Evolutionary conservation across 805 yeast genomes (phyloP).

Genomic region (Candida wancherniae): DNA sequence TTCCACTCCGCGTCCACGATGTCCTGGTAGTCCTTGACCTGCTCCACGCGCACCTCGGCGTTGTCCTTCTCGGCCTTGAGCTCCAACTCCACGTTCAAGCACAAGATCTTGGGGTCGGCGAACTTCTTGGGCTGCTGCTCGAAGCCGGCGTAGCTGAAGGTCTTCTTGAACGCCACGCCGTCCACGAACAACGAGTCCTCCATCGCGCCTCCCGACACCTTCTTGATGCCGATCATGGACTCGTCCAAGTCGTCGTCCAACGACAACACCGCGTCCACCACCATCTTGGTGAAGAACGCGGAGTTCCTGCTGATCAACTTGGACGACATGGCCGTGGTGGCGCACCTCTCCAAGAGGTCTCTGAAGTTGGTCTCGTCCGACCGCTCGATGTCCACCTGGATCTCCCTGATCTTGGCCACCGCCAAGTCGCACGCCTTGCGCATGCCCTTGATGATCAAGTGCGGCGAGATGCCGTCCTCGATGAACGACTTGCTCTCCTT

Average conservation of each 20-base stretch:
- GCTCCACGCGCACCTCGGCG: conserved; percentile 95
- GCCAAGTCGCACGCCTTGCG: conserved; percentile 79
- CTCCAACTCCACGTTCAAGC: conserved; percentile 89
- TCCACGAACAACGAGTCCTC: conserved; percentile 85
- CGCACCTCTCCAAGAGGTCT: conserved; percentile 81
- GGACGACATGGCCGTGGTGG: conserved; percentile 96
- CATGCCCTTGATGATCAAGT: conserved; percentile 81
- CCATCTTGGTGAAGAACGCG: conserved; percentile 90
- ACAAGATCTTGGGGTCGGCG: conserved; percentile 71
- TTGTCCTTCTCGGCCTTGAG: conserved; percentile 97
- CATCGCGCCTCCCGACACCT: conserved; percentile 93
- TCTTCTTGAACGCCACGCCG: conserved; percentile 97
- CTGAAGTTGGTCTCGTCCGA: conserved; percentile 54
- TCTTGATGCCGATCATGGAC: conserved; percentile 87
- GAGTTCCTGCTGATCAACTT: conserved; percentile 86
- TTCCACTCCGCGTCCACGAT: conserved; percentile 99
- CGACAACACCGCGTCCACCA: conserved; percentile 88
- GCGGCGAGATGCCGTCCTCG: conserved; percentile 94
- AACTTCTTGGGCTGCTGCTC: conserved; percentile 96
- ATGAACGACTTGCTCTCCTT: conserved; percentile 87
- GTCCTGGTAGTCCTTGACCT: conserved; percentile 89
- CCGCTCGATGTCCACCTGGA: conserved; percentile 65
- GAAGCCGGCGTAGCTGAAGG: conserved; percentile 96
- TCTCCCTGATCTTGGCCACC: conserved; percentile 62
- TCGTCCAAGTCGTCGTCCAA: conserved; percentile 86